These are phyloP conservation scores for Camelina neglecta DNA, from an alignment of 345 rosid species.

Conservation along the genomic window DNA sequence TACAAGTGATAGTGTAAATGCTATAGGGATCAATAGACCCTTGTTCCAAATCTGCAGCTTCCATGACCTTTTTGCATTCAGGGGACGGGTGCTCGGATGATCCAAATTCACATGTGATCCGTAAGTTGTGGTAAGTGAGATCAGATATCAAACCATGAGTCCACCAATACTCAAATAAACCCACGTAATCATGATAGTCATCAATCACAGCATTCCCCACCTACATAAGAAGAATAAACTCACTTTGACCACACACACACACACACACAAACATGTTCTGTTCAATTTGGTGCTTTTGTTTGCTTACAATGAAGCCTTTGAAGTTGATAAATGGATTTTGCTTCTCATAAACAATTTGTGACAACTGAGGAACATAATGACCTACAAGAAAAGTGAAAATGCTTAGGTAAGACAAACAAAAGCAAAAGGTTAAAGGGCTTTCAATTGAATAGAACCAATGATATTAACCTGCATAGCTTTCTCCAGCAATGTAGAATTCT, in stretches of 20 bases:
- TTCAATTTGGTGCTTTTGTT: too few species aligned
- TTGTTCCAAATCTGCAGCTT: slow-evolving; percentile 63
- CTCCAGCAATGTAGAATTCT: slow-evolving; percentile 94
- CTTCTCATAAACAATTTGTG: slow-evolving; percentile 71
- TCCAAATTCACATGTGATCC: slow-evolving; percentile 57
- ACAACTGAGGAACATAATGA: slow-evolving; percentile 96
- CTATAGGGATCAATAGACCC: slow-evolving; percentile 87
- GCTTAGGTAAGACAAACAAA: slow-evolving; percentile 14
- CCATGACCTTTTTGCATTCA: slow-evolving; percentile 65
- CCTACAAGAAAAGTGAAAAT: slow-evolving; percentile 51
- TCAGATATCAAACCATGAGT: slow-evolving; percentile 93
- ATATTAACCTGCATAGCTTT: slow-evolving; percentile 86
- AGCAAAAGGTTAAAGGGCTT: background rate
- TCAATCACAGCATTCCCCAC: slow-evolving; percentile 97
- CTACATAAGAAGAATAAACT: slow-evolving; percentile 39
- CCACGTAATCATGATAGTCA: slow-evolving; percentile 81
- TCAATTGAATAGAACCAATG: background rate
- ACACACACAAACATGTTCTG: too few species aligned
- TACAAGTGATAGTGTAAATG: slow-evolving; percentile 86
- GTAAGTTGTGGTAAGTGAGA: slow-evolving; percentile 66
- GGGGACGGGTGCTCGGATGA: slow-evolving; percentile 73
- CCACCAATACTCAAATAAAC: slow-evolving; percentile 98
- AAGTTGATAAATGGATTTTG: slow-evolving; percentile 77
- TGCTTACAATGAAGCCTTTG: slow-evolving; percentile 88
- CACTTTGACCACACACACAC: background rate